These are phyloP conservation scores for Tubosaeta sp. DNA, from an alignment of 768 basidiomycete genomes.

Conservation along the genomic window DNA sequence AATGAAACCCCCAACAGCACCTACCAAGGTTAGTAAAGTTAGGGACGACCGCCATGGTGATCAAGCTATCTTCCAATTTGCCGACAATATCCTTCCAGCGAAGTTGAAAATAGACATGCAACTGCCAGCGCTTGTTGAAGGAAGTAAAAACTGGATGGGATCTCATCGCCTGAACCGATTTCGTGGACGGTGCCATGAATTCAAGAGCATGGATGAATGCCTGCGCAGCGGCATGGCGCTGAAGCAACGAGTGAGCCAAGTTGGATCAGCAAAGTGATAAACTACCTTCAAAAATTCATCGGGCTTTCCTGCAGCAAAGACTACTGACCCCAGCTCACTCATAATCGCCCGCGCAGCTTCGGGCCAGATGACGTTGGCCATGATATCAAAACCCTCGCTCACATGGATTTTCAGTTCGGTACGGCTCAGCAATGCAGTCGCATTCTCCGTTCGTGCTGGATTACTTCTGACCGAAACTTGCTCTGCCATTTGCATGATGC, in stretches of 20 bases:
- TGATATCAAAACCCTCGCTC: slow-evolving; percentile 65
- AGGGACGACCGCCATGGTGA: slow-evolving; percentile 39
- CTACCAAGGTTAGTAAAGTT: slow-evolving; percentile 37
- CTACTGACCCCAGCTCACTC: slow-evolving; percentile 73
- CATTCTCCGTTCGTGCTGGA: slow-evolving; percentile 19
- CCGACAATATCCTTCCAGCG: slow-evolving; percentile 93
- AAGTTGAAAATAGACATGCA: slow-evolving; percentile 95
- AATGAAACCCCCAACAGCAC: neutral
- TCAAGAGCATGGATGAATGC: slow-evolving; percentile 82
- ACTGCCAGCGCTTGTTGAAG: slow-evolving; percentile 89
- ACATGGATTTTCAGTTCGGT: slow-evolving; percentile 5
- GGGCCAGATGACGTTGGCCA: slow-evolving; percentile 87
- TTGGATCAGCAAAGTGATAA: neutral
- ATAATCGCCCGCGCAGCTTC: slow-evolving; percentile 78
- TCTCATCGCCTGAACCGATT: slow-evolving; percentile 69
- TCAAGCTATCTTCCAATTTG: slow-evolving; percentile 66
- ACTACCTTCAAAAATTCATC: slow-evolving; percentile 83
- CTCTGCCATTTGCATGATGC: slow-evolving; percentile 76
- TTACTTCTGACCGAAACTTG: slow-evolving; percentile 50
- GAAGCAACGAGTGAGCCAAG: neutral
- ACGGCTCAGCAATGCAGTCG: neutral
- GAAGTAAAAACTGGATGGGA: slow-evolving; percentile 61
- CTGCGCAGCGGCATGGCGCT: slow-evolving; percentile 86
- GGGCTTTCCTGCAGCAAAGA: slow-evolving; percentile 92
- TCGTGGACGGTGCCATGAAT: slow-evolving; percentile 70